Evolutionary conservation across 257 asterid species (phyloP), one percentile per base, ranked within the genome.

Genomic region (Lycium barbarum): DNA sequence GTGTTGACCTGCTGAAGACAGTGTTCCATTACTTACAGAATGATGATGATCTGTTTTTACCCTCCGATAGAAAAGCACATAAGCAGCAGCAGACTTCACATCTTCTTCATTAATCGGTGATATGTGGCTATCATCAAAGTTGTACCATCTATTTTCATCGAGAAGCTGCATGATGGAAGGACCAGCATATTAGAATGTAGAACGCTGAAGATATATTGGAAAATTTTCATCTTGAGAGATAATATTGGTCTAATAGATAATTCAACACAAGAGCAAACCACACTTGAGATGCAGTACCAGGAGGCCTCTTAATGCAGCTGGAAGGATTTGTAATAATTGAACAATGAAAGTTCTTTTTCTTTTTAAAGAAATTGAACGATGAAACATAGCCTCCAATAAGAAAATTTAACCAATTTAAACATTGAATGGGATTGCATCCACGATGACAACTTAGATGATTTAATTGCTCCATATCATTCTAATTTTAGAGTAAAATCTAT

Each of bases 121-220:
- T 82, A 95, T 91, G 87, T 95, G 98, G 90, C 93, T 95, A 84
- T 97, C 99, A 20, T 97, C 99, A 79, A 97, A 97, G 88, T 92
- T 95, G 92, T 97, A 97, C 99, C 98, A 97, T 87, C 92, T 90
- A 91, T 94, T 94, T 84, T 97, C 99, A 22, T 97, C 98, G 84
- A 93, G 88, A 88, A 97, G 94, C 99, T 97, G 97, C 92, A 89
- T 17, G 51, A 62, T 2, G 40, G 40, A 55, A 80, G 54, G 51
- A 62, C 33, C 15, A 26, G 63, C 45, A 53, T 5, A 76, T 76
- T 76, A 76, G 13, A 51, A 76, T 26, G n/a, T 74, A 14, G 54
- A 71, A 71, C 74, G 15, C 74, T 67, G 49, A 35, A 6, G 74
- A 35, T 33, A 38, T 36, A 68, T 68, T 68, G 22, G 53, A 15